Evolutionary conservation across 2,329 filamentous ascomycete species (phyloP), one percentile per base, ranked within the genome.

Genomic region (Pseudogymnoascus sp.): DNA sequence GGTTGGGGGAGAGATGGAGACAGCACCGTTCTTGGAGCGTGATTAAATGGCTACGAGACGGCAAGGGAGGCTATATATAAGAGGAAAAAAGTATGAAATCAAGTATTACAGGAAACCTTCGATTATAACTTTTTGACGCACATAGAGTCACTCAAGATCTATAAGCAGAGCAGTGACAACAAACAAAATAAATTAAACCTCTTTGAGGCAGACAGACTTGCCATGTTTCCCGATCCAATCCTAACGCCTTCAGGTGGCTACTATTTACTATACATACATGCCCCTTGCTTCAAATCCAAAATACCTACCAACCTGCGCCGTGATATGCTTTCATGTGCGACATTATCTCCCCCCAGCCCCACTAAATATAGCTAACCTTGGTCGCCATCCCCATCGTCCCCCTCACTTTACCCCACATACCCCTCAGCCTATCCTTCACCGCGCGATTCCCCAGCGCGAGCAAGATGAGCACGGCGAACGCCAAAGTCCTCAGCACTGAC

Each of bases 331-430:
- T 52, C 45, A 52, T 52, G 26, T 29, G 26, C 45, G 45, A 52
- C 45, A 52, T 52, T 62, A 62, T 7, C 26, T 5, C 41, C 11
- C 60, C n/a, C 4, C 19, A 2, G 10, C 19, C 10, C 12, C 33
- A 62, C 45, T 76, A 97, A 64, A 99, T 95, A 77, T 97, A 97
- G 73, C 90, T 96, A 71, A 97, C 92, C 78, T 97, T 97, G 66
- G 95, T 90, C 2, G 93, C 94, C 93, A 97, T 97, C 1, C 92
- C 92, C 4, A 93, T 87, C 0, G 94, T 97, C 52, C 86, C 82
- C 72, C 84, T 86, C 41, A 96, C 78, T 77, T 96, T 97, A 62
- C 84, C 83, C 91, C 91, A 96, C 38, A 92, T 78, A 62, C 86
- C 81, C 72, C 86, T 82, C 37, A 97, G 74, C 66, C 89, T 83